Evolutionary conservation across 169 alveolate species (phyloP).

Genomic region (Plasmodium knowlesi): DNA sequence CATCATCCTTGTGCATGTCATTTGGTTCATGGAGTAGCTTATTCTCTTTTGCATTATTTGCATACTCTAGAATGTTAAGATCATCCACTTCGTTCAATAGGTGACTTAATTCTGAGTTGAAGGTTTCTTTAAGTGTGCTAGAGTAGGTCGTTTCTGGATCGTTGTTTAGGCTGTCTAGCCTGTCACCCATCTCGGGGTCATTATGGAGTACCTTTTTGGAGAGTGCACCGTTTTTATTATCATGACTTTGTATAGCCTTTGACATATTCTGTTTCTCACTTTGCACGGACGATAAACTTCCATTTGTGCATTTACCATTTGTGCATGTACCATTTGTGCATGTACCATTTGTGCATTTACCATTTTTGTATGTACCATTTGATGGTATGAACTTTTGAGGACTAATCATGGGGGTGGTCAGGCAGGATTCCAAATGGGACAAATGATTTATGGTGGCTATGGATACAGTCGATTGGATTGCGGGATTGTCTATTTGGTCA

Average conservation of each 20-base stretch:
- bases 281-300: not conserved
- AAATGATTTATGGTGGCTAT: not conserved
- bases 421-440: not conserved
- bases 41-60: not conserved
- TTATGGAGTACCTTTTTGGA: not conserved
- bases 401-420: not conserved
- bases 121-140: conserved; percentile 38
- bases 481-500: not conserved
- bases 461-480: not conserved
- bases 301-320: not conserved
- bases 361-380: not conserved
- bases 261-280: not conserved
- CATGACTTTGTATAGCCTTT: not conserved
- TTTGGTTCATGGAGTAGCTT: not conserved
- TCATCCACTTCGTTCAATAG: conserved; percentile 61
- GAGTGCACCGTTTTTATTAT: not conserved
- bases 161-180: not conserved
- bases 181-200: not conserved
- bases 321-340: not conserved
- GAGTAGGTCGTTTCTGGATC: not conserved
- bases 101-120: conserved; percentile 28
- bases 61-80: conserved; percentile 34
- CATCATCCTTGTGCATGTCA: not conserved
- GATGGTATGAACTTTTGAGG: not conserved
- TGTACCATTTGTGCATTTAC: not conserved